These are phyloP conservation scores for Ulmus americana DNA, from an alignment of 331 rosid species.

Conservation along the genomic window DNA sequence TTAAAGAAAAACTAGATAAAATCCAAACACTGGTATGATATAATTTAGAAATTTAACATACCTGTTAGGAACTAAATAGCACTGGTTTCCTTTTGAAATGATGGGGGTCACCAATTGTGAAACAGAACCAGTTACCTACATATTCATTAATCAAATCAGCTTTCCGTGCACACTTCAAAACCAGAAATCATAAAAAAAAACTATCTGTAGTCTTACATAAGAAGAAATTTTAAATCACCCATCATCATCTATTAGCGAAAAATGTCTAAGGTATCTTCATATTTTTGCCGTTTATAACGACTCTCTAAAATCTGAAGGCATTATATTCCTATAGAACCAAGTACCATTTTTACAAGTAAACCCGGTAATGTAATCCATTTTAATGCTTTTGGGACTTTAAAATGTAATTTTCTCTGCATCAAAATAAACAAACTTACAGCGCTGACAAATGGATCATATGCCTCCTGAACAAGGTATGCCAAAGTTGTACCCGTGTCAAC, in stretches of 20 bases:
- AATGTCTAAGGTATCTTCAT: background rate
- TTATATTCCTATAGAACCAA: too few relatives aligned
- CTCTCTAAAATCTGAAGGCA: too few relatives aligned
- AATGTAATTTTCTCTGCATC: background rate
- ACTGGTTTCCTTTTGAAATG: conserved; percentile 81
- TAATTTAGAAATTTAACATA: conserved; percentile 26
- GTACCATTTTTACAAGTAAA: background rate
- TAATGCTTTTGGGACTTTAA: background rate
- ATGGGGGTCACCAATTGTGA: conserved; percentile 59
- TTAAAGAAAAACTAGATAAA: background rate
- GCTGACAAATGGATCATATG: conserved; percentile 70
- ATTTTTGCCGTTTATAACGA: background rate
- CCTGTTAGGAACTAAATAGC: conserved; percentile 79
- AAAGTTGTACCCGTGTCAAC: conserved; percentile 91
- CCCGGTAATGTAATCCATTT: background rate
- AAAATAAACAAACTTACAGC: conserved; percentile 55
- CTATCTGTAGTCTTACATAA: too few relatives aligned
- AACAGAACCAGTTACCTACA: conserved; percentile 61
- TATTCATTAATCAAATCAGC: conserved; percentile 25
- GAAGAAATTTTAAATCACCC: background rate
- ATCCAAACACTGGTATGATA: background rate
- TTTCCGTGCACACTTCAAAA: conserved; percentile 7
- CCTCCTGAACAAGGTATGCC: conserved; percentile 86
- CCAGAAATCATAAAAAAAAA: background rate
- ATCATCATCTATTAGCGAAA: background rate